phyloP scores from a whole-genome alignment of 2,329 filamentous ascomycete genomes.

The Fusarium torreyae region DNA sequence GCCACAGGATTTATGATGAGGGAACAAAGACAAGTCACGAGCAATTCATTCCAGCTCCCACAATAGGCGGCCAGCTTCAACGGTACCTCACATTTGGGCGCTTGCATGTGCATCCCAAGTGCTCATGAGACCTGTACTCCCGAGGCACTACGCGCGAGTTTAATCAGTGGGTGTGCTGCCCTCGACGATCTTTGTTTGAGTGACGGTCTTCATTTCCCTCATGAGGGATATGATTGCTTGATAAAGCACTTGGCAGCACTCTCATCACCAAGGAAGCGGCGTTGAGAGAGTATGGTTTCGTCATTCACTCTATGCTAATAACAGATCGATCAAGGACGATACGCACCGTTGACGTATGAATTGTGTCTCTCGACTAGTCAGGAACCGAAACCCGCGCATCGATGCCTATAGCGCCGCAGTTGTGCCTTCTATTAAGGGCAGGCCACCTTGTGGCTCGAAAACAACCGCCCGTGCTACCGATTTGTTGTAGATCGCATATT shows the following conservation, averaged over 20 bases:
- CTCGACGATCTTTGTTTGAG: slow-evolving; percentile 24
- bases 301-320: slow-evolving; percentile 30
- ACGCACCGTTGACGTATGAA: slow-evolving; percentile 42
- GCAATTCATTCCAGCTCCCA: too few species aligned
- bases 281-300: slow-evolving; percentile 22
- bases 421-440: slow-evolving; percentile 26
- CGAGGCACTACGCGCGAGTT: slow-evolving; percentile 38
- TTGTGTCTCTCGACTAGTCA: slow-evolving; percentile 40
- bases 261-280: slow-evolving; percentile 19
- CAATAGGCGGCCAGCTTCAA: too few species aligned
- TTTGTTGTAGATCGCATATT: slow-evolving; percentile 36
- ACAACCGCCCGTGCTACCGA: slow-evolving; percentile 26
- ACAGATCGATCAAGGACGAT: slow-evolving; percentile 21
- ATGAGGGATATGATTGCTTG: slow-evolving; percentile 20
- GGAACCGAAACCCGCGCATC: slow-evolving; percentile 40
- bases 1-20: slow-evolving; percentile 5
- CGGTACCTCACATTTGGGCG: slow-evolving; percentile 28
- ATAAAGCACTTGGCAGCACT: slow-evolving; percentile 23
- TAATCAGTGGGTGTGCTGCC: slow-evolving; percentile 32
- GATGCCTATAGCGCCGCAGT: slow-evolving; percentile 37
- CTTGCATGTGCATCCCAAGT: slow-evolving; percentile 43
- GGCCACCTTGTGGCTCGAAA: slow-evolving; percentile 32
- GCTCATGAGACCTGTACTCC: slow-evolving; percentile 45
- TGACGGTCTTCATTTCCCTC: slow-evolving; percentile 23
- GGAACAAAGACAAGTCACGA: neutral